Percentiles rank a stretch among this genome's conserved stretches.
phyloP scores from a whole-genome alignment of 176 grass and related monocot species.

The Raddia guianensis region DNA sequence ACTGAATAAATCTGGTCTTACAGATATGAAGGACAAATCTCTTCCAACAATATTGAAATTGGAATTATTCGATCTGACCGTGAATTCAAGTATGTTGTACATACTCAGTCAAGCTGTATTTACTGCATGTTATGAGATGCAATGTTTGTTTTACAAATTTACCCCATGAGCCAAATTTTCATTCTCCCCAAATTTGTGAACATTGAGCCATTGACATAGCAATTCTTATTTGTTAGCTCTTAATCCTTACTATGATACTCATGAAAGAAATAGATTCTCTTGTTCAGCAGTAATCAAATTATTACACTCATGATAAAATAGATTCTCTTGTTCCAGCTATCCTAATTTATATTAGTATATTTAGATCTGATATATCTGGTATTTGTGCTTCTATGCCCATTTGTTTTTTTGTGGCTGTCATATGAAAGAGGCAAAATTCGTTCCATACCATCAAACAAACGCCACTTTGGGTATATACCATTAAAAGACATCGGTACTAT shows the following conservation, averaged over 20 bases:
- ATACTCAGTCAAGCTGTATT: slow-evolving; percentile 4
- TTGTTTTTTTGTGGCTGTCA: background rate
- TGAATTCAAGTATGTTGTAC: slow-evolving; percentile 72
- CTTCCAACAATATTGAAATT: slow-evolving; percentile 95
- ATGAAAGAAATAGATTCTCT: background rate
- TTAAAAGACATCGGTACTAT: too few relatives aligned
- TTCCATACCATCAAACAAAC: too few relatives aligned
- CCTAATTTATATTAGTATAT: background rate
- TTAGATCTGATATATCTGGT: too few relatives aligned
- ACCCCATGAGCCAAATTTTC: background rate
- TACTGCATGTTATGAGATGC: background rate
- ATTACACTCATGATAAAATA: too few relatives aligned
- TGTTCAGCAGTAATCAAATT: background rate
- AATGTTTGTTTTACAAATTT: background rate
- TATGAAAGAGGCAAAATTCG: background rate
- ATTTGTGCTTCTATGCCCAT: background rate
- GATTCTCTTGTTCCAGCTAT: background rate
- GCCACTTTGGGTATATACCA: too few relatives aligned
- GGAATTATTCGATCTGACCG: slow-evolving; percentile 84
- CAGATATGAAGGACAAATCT: slow-evolving; percentile 97
- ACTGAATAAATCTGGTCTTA: slow-evolving; percentile 32
- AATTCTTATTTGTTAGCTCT: background rate
- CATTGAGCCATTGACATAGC: background rate
- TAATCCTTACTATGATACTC: background rate
- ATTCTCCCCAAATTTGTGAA: background rate